A percentile compares a stretch with the other conserved stretches of the same genome.
phyloP scores from a whole-genome alignment of 768 basidiomycete species.

The Crassisporium funariophilum region DNA sequence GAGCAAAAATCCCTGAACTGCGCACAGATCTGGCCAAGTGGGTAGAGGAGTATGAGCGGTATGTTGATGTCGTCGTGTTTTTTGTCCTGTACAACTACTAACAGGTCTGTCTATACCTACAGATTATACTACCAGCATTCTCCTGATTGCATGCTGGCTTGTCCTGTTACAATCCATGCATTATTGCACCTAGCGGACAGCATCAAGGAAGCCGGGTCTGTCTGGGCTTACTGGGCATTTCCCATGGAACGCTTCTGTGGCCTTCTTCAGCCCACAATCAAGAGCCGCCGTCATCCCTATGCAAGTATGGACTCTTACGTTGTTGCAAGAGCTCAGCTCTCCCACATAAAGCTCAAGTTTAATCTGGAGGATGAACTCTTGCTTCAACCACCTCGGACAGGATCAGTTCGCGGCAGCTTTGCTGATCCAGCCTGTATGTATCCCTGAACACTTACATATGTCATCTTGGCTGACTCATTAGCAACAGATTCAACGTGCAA shows the following conservation, averaged over 20 bases:
- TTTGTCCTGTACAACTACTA: neutral
- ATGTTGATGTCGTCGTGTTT: slow-evolving; percentile 4
- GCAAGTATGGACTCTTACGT: slow-evolving; percentile 25
- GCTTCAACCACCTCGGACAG: no score
- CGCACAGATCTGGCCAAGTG: slow-evolving; percentile 30
- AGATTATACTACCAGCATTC: slow-evolving; percentile 37
- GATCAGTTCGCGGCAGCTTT: no score
- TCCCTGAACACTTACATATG: no score
- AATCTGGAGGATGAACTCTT: slow-evolving; percentile 19
- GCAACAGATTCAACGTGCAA: no score
- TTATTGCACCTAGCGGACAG: slow-evolving; percentile 33
- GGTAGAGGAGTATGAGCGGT: slow-evolving; percentile 42
- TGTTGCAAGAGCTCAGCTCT: slow-evolving; percentile 26
- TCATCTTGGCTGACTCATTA: no score
- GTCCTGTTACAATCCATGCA: slow-evolving; percentile 34
- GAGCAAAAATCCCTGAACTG: slow-evolving; percentile 25
- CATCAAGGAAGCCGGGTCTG: slow-evolving; percentile 33
- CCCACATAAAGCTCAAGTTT: slow-evolving; percentile 25
- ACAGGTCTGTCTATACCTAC: no score
- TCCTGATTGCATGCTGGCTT: slow-evolving; percentile 25
- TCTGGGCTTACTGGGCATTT: slow-evolving; percentile 38
- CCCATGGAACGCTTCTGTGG: slow-evolving; percentile 38
- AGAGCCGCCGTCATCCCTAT: slow-evolving; percentile 27
- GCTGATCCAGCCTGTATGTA: no score
- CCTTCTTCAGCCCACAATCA: slow-evolving; percentile 22